Evolutionary conservation across 495 filamentous ascomycete species (phyloP), one percentile per base, ranked within the genome.

Genomic region (Talaromyces stipitatus): DNA sequence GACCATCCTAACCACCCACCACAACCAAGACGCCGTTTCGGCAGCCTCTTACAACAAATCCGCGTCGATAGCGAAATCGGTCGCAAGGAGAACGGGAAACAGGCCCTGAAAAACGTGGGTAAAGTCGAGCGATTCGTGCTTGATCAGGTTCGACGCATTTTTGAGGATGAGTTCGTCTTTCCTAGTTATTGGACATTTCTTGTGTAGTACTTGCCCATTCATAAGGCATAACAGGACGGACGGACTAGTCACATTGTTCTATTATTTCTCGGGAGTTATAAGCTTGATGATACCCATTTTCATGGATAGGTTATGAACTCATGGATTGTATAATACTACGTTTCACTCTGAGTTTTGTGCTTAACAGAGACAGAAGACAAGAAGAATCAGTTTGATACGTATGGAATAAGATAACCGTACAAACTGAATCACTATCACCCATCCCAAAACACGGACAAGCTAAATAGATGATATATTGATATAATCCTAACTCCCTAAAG

Each of bases 161-260:
- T 98, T 64, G 94, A 98, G 71, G 94, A 97, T 66, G 94, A 98
- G 69, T 89, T 98, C 68, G 92, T 98, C 22, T 98, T 92, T 73
- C 94, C 94, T 36, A 96, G 91, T 68, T 97, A 90, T 71, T 97
- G 92, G 91, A 98, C 92, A 1, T 96, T 97, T 67, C 73, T 98
- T 57, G 84, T 55, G 28, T 55, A 32, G 46, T 46, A 36, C 5
- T 48, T 18, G 23, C 12, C 8, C 45, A 4, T 5, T 24, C 18
- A n/a, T 24, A 11, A 9, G 10, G 14, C 9, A 6, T 46, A n/a
- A n/a, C n/a, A n/a, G n/a, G n/a, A 24, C 43, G 20, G 45, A 26
- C 7, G 30, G 30, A 33, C 7, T 41, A 18, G 36, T 41, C 36
- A 16, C 5, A 20, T 5, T 4, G 18, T 4, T 18, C 14, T 14